Conservation (phyloP, 2,329 filamentous ascomycete genomes). For the Fusarium gaditjirri region DNA sequence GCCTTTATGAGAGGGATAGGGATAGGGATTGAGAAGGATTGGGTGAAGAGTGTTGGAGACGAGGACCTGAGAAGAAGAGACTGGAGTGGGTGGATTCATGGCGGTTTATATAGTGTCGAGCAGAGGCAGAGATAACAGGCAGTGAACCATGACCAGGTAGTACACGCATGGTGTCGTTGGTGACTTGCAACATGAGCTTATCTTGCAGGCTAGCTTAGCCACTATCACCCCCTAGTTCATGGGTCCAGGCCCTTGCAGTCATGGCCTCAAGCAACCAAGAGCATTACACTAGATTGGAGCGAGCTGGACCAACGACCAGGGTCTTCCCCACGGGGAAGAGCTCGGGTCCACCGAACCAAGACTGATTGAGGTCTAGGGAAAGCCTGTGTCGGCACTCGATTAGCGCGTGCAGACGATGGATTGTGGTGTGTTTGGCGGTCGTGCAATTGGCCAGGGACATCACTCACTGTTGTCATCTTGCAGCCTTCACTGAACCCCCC, state of each 20-base stretch:
- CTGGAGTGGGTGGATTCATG: slow-evolving; percentile 1
- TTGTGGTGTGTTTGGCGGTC: not conserved
- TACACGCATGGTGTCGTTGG: slow-evolving; percentile 5
- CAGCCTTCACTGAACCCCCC: not conserved
- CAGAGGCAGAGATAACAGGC: slow-evolving; percentile 15
- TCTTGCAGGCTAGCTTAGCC: not conserved
- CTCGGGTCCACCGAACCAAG: slow-evolving; percentile 13
- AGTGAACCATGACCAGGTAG: not conserved
- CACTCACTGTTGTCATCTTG: slow-evolving; percentile 7
- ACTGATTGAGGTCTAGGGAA: not conserved
- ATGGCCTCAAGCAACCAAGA: not conserved
- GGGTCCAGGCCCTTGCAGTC: slow-evolving; percentile 9
- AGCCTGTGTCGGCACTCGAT: not conserved
- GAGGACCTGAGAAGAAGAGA: not conserved
- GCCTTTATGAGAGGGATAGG: not conserved
- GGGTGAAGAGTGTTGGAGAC: not conserved
- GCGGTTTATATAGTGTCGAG: slow-evolving; percentile 22
- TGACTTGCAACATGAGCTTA: slow-evolving; percentile 2
- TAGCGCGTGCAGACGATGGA: not conserved
- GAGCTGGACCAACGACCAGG: slow-evolving; percentile 1
- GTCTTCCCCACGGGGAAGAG: slow-evolving; percentile 26
- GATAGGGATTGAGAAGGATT: not conserved
- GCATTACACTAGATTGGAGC: not conserved
- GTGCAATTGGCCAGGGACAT: slow-evolving; percentile 4
- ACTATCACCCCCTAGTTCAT: not conserved